A percentile compares a stretch with the other conserved stretches of the same genome.
Evolutionary conservation across 1,284 basidiomycete species (phyloP).

Genomic region (Austroboletus novae-zelandiae): DNA sequence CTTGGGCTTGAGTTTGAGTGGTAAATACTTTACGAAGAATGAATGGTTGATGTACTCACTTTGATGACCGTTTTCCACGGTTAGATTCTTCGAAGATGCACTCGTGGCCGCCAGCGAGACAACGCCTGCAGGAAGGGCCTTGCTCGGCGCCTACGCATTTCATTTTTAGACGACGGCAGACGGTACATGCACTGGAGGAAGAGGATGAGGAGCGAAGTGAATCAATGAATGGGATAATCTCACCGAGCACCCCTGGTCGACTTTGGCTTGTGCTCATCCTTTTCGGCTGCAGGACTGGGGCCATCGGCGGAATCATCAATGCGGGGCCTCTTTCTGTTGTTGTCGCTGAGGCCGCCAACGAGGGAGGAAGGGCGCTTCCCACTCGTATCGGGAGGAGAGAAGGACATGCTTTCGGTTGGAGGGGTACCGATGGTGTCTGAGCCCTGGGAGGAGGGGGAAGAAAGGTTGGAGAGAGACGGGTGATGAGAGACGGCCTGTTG

Average conservation of each 20-base stretch:
- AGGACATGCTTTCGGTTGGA: conserved; percentile 58
- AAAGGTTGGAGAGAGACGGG: conserved; percentile 46
- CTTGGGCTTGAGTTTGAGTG: conserved; percentile 43
- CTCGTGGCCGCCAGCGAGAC: conserved; percentile 78
- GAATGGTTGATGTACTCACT: conserved; percentile 47
- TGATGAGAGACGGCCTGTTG: conserved; percentile 45
- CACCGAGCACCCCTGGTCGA: conserved; percentile 85
- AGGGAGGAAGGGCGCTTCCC: conserved; percentile 65
- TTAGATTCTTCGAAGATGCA: conserved; percentile 96
- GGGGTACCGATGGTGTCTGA: conserved; percentile 74
- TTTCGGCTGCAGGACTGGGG: conserved; percentile 53
- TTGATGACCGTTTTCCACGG: conserved; percentile 87
- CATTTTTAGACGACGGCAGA: conserved; percentile 97
- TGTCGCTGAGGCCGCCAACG: conserved; percentile 39
- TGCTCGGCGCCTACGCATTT: conserved; percentile 94
- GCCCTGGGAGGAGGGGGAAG: conserved; percentile 71
- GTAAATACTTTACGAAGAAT: conserved; percentile 28
- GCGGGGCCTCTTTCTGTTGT: conserved; percentile 54
- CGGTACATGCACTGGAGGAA: conserved; percentile 77
- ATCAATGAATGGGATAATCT: conserved; percentile 23
- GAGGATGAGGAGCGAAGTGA: conserved; percentile 3
- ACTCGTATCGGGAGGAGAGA: conserved; percentile 48
- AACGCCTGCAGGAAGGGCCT: conserved; percentile 89
- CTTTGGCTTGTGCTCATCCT: conserved; percentile 74
- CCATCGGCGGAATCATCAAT: conserved; percentile 51